A percentile compares a stretch with the other conserved stretches of the same genome.
Conservation (phyloP, 108 stramenopile genomes). For the Fistulifera pelliculosa region DNA sequence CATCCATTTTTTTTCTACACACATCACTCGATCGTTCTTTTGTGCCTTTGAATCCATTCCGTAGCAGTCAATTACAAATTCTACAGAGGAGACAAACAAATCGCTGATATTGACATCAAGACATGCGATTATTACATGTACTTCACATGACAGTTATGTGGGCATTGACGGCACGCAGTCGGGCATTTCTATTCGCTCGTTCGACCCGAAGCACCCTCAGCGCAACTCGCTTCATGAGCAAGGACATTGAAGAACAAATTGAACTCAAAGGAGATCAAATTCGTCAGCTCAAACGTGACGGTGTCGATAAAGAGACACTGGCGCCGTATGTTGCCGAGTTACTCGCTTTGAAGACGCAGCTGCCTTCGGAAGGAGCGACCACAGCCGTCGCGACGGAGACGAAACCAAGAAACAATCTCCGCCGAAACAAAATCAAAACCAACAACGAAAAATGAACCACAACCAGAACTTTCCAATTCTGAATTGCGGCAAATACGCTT, state of each 20-base stretch:
- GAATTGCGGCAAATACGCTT: conserved; percentile 72
- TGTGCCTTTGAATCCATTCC: too few species aligned
- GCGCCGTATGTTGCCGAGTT: conserved; percentile 77
- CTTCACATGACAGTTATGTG: too few species aligned
- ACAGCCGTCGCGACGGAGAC: conserved; percentile 3
- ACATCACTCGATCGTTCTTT: too few species aligned
- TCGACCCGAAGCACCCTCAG: too few species aligned
- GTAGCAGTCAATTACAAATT: too few species aligned
- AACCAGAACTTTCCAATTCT: conserved; percentile 35
- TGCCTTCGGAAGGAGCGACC: conserved; percentile 20
- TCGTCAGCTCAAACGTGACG: conserved; percentile 62
- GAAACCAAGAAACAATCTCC: conserved; percentile 4
- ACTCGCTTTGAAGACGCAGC: conserved; percentile 59
- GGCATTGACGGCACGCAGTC: too few species aligned
- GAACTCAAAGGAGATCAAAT: conserved; percentile 81
- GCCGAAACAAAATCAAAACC: conserved; percentile 12
- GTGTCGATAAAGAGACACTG: conserved; percentile 51
- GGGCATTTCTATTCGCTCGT: too few species aligned
- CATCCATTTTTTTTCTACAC: too few species aligned
- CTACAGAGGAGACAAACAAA: too few species aligned
- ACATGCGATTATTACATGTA: too few species aligned
- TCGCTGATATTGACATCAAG: too few species aligned
- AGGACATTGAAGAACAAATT: conserved; percentile 51
- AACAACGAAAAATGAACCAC: conserved; percentile 24
- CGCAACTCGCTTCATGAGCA: too few species aligned